Percentiles rank a stretch among this genome's conserved stretches.
phyloP scores from a whole-genome alignment of 2,329 filamentous ascomycete species.

The Pleurostoma richardsiae region DNA sequence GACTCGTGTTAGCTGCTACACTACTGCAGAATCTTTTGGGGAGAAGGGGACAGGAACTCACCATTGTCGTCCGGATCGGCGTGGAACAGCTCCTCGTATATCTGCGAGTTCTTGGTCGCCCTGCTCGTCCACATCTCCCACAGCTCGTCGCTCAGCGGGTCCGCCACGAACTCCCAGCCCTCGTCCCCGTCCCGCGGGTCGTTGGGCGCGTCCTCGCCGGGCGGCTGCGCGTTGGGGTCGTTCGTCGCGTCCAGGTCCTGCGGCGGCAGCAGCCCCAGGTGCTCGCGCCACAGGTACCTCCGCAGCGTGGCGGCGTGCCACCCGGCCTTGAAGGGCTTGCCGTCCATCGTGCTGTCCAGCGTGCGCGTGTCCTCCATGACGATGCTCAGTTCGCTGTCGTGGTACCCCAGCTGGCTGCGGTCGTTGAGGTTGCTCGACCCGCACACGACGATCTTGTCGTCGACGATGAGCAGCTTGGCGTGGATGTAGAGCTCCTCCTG shows the following conservation, averaged over 20 bases:
- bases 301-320: constrained; percentile 77
- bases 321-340: constrained; percentile 70
- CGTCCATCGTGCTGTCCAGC: constrained; percentile 72
- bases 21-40: too few relatives aligned
- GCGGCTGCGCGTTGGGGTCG: constrained; percentile 71
- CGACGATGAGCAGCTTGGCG: constrained; percentile 82
- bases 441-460: constrained; percentile 80
- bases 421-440: constrained; percentile 92
- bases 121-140: constrained; percentile 64
- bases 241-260: constrained; percentile 64
- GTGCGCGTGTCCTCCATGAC: constrained; percentile 79
- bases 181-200: constrained; percentile 57
- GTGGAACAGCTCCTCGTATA: constrained; percentile 78
- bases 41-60: constrained; percentile 27
- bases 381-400: constrained; percentile 87
- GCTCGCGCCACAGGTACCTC: constrained; percentile 83
- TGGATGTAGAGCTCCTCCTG: constrained; percentile 97
- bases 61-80: constrained; percentile 84
- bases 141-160: constrained; percentile 63
- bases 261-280: constrained; percentile 73
- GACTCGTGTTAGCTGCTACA: not conserved
- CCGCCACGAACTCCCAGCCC: constrained; percentile 60
- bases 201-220: constrained; percentile 61
- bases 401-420: constrained; percentile 77
- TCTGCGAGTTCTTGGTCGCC: constrained; percentile 65